Evolutionary conservation across 78 protist genomes (phyloP).

Genomic region (Cavenderia fasciculata): DNA sequence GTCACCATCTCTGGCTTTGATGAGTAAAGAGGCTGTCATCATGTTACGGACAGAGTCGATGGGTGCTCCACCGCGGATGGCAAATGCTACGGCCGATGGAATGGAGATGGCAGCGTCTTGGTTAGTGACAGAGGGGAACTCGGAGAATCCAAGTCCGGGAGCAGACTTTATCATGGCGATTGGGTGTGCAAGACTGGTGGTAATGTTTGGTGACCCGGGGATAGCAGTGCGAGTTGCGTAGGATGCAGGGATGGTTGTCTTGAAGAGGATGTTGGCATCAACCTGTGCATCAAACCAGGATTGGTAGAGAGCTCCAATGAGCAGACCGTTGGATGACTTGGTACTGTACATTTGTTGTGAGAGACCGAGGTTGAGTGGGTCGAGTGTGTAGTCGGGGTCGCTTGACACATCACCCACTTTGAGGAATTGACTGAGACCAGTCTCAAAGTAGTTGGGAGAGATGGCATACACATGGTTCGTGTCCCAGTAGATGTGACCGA

Average conservation of each 20-base stretch:
- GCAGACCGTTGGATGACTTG: background rate
- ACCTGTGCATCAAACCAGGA: slow-evolving; percentile 8
- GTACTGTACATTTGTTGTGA: slow-evolving; percentile 25
- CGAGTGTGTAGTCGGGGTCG: slow-evolving; percentile 25
- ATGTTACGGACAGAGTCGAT: slow-evolving; percentile 46
- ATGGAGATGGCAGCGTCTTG: slow-evolving; percentile 85
- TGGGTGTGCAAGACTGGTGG: slow-evolving; percentile 27
- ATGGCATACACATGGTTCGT: slow-evolving; percentile 4
- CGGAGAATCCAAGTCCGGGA: slow-evolving; percentile 59
- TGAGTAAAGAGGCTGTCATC: background rate
- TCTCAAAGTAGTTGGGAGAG: slow-evolving; percentile 78
- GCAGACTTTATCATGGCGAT: slow-evolving; percentile 75
- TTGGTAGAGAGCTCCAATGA: slow-evolving; percentile 29
- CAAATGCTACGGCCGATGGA: slow-evolving; percentile 58
- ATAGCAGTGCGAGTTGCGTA: too few relatives aligned
- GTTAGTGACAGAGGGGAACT: slow-evolving; percentile 53
- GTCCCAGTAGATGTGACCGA: slow-evolving; percentile 70
- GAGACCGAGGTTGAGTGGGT: background rate
- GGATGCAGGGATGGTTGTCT: too few relatives aligned
- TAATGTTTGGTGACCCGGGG: background rate
- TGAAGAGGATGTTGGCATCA: slow-evolving; percentile 3
- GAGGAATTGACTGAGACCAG: slow-evolving; percentile 52
- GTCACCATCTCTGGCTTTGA: slow-evolving; percentile 5
- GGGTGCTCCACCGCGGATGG: background rate
- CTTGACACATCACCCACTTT: background rate